Conservation (phyloP, 2,329 filamentous ascomycete genomes). For the Endocalyx cinctus region DNA sequence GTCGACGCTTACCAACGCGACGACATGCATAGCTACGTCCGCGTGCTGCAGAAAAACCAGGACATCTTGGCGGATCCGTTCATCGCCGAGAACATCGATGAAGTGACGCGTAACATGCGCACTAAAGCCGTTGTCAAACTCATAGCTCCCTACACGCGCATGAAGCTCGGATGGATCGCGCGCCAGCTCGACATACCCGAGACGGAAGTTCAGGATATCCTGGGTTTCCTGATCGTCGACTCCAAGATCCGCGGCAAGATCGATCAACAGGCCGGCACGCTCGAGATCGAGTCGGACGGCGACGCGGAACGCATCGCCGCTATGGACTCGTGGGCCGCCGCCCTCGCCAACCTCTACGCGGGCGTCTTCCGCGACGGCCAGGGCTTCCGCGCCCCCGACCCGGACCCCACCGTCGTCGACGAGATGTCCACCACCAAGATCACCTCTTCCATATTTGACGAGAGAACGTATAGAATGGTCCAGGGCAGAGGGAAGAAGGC, state of each 20-base stretch:
- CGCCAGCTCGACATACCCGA: constrained; percentile 86
- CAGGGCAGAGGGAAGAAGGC: too few relatives aligned
- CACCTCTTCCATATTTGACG: too few relatives aligned
- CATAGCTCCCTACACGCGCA: constrained; percentile 90
- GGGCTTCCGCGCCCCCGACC: too few relatives aligned
- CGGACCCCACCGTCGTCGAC: too few relatives aligned
- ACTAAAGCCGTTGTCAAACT: constrained; percentile 92
- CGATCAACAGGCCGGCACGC: constrained; percentile 78
- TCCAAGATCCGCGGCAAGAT: constrained; percentile 83
- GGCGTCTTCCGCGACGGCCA: constrained; percentile 68
- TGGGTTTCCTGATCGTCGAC: constrained; percentile 91
- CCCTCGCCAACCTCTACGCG: constrained; percentile 64
- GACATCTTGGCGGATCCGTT: constrained; percentile 90
- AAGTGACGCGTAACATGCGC: constrained; percentile 96
- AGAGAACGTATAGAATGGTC: too few relatives aligned
- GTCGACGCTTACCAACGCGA: constrained; percentile 96
- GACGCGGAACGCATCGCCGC: constrained; percentile 72
- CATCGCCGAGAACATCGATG: constrained; percentile 98
- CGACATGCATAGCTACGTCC: constrained; percentile 88
- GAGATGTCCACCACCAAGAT: too few relatives aligned
- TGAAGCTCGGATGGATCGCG: constrained; percentile 83
- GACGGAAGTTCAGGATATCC: constrained; percentile 85
- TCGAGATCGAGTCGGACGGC: constrained; percentile 71
- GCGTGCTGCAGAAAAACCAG: constrained; percentile 78
- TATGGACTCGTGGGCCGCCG: constrained; percentile 66